Evolutionary conservation across 1,284 basidiomycete species (phyloP).

Genomic region (Neolentinus lepideus): DNA sequence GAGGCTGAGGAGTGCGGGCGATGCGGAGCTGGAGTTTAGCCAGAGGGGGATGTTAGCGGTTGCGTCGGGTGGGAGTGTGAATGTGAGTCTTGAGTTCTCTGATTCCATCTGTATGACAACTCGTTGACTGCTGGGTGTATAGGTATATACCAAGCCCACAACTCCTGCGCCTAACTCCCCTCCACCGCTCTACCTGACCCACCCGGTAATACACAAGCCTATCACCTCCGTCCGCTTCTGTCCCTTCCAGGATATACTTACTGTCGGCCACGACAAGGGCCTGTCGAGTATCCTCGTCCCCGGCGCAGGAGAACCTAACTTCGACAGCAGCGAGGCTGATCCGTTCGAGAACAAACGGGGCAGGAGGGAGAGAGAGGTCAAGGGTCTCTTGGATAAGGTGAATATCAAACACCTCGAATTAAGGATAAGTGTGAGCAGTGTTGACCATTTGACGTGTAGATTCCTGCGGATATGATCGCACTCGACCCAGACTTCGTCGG

Average conservation of each 20-base stretch:
- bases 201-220: slow-evolving; percentile 66
- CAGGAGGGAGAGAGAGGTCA: slow-evolving; percentile 88
- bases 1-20: slow-evolving; percentile 47
- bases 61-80: slow-evolving; percentile 75
- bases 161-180: slow-evolving; percentile 27
- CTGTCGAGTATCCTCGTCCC: slow-evolving; percentile 86
- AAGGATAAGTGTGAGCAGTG: neutral
- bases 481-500: slow-evolving; percentile 85
- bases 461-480: slow-evolving; percentile 91
- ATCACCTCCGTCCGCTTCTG: slow-evolving; percentile 72
- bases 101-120: too few species aligned
- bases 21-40: slow-evolving; percentile 63
- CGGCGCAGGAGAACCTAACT: slow-evolving; percentile 91
- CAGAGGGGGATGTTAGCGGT: slow-evolving; percentile 82
- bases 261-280: slow-evolving; percentile 67
- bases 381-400: slow-evolving; percentile 86
- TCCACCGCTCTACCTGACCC: slow-evolving; percentile 83
- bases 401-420: slow-evolving; percentile 7
- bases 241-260: slow-evolving; percentile 91
- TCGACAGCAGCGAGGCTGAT: slow-evolving; percentile 91
- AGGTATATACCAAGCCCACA: slow-evolving; percentile 67
- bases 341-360: slow-evolving; percentile 86
- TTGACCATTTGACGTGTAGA: slow-evolving; percentile 31
- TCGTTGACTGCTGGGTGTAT: neutral
- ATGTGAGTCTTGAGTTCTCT: slow-evolving; percentile 37